Conservation (phyloP, 768 basidiomycete genomes). For the Pleurotus djamor region DNA sequence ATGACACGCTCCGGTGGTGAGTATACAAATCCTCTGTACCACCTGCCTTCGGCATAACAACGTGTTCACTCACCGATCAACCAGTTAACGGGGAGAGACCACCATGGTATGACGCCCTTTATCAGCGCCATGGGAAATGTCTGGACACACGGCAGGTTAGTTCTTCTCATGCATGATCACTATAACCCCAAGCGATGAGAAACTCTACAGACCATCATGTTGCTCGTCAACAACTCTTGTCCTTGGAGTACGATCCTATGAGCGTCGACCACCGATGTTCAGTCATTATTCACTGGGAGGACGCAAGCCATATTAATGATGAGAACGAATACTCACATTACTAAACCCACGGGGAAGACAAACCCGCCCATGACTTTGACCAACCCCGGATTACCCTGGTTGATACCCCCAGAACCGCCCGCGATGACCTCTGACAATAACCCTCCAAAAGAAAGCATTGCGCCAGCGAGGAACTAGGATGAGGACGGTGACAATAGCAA, state of each 20-base stretch:
- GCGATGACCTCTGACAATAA: conserved; percentile 57
- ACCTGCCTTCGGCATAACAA: neutral
- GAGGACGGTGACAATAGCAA: no score
- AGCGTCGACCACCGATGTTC: no score
- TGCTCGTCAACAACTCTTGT: conserved; percentile 70
- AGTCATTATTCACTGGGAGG: neutral
- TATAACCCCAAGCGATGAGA: no score
- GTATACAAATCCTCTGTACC: neutral
- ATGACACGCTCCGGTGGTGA: neutral
- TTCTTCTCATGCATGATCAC: no score
- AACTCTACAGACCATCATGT: conserved; percentile 58
- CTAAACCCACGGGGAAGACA: conserved; percentile 76
- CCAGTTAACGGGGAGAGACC: conserved; percentile 70
- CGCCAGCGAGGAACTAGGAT: conserved; percentile 72
- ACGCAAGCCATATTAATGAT: neutral
- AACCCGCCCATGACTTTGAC: conserved; percentile 65
- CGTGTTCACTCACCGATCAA: conserved; percentile 45
- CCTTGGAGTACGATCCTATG: conserved; percentile 71
- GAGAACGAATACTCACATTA: conserved; percentile 47
- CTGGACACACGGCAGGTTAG: conserved; percentile 23
- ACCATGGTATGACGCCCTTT: conserved; percentile 65
- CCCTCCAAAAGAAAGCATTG: conserved; percentile 76
- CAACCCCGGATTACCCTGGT: conserved; percentile 57
- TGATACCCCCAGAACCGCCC: conserved; percentile 56
- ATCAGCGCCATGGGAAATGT: conserved; percentile 67